These are phyloP conservation scores for Lentinus brumalis DNA, from an alignment of 768 basidiomycete species.

Conservation along the genomic window DNA sequence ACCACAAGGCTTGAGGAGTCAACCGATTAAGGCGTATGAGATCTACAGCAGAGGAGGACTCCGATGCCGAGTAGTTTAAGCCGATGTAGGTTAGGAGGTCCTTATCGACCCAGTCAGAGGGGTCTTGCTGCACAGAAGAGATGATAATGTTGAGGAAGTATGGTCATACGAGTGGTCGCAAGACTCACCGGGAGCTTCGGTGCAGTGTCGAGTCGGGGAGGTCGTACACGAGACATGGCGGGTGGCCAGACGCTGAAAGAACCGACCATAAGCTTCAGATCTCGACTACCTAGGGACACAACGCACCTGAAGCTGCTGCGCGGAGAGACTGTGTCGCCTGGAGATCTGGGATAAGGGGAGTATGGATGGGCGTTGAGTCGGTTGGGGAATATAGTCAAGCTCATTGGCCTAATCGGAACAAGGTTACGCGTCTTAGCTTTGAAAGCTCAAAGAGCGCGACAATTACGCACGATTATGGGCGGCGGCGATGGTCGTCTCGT, in stretches of 20 bases:
- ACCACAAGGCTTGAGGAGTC: slow-evolving; percentile 9
- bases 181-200: background rate
- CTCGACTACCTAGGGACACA: background rate
- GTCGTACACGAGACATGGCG: background rate
- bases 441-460: too few relatives aligned
- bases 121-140: background rate
- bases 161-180: background rate
- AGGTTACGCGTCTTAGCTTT: too few relatives aligned
- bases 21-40: slow-evolving; percentile 5
- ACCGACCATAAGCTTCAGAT: background rate
- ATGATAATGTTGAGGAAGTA: background rate
- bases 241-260: background rate
- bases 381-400: too few relatives aligned
- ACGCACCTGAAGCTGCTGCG: background rate
- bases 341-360: background rate
- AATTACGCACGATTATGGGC: too few relatives aligned
- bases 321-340: background rate
- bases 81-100: slow-evolving; percentile 8
- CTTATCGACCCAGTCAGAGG: slow-evolving; percentile 3
- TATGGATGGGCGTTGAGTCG: too few relatives aligned
- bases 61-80: background rate
- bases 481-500: too few relatives aligned
- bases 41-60: background rate
- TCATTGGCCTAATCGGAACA: background rate
- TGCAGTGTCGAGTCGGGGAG: background rate